phyloP scores from a whole-genome alignment of 83 land plant species.

The Picea engelmannii region DNA sequence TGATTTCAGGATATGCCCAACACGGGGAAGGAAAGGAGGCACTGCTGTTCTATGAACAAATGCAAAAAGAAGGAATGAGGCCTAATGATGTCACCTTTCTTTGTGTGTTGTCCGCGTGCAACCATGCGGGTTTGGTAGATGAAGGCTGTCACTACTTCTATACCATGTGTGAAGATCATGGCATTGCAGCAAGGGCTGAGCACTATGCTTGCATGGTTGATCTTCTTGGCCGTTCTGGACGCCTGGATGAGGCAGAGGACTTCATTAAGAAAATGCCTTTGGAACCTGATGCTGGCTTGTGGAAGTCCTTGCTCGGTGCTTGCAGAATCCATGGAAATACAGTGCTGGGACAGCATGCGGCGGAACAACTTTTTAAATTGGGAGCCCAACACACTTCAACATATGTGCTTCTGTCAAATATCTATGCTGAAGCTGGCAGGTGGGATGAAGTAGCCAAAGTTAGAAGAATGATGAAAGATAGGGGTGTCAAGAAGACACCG shows the following conservation, averaged over 20 bases:
- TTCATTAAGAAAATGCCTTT: slow-evolving; percentile 49
- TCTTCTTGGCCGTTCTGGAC: slow-evolving; percentile 51
- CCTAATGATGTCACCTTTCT: slow-evolving; percentile 63
- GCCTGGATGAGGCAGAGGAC: slow-evolving; percentile 43
- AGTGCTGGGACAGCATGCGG: slow-evolving; percentile 41
- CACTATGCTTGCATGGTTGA: slow-evolving; percentile 71
- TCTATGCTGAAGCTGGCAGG: slow-evolving; percentile 52
- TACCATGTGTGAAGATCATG: too few relatives aligned
- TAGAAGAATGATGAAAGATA: slow-evolving; percentile 49
- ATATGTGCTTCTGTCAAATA: slow-evolving; percentile 58
- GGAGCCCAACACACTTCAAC: slow-evolving; percentile 48
- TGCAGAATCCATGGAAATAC: slow-evolving; percentile 46
- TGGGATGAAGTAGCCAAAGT: slow-evolving; percentile 42
- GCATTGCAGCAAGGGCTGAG: slow-evolving; percentile 31
- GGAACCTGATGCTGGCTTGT: slow-evolving; percentile 59
- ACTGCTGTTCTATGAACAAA: too few relatives aligned
- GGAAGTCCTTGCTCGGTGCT: slow-evolving; percentile 67
- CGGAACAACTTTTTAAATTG: slow-evolving; percentile 29
- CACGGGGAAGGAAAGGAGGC: too few relatives aligned
- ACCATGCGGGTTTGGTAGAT: slow-evolving; percentile 49
- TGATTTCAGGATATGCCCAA: too few relatives aligned
- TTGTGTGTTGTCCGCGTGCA: slow-evolving; percentile 49
- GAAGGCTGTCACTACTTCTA: too few relatives aligned
- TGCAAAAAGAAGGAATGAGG: slow-evolving; percentile 25
- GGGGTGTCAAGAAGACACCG: slow-evolving; percentile 37